These are phyloP conservation scores for Lachancea sp. DNA, from an alignment of 805 yeast species.

Conservation along the genomic window DNA sequence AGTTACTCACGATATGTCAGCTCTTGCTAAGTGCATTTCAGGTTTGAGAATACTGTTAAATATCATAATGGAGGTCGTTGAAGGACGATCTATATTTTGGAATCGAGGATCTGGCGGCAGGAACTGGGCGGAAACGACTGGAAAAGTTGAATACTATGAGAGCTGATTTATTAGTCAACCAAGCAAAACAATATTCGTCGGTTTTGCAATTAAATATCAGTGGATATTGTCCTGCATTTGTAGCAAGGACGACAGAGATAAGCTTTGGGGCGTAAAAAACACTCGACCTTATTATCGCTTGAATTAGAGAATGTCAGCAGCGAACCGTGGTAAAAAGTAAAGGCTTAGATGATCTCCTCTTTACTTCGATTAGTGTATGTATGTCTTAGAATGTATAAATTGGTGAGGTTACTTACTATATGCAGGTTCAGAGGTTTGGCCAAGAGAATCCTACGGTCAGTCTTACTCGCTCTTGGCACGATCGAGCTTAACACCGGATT, in stretches of 20 bases:
- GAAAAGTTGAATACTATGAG: background rate
- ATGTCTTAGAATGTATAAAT: background rate
- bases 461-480: constrained; percentile 6
- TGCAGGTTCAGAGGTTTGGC: background rate
- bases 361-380: too few relatives aligned
- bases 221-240: too few relatives aligned
- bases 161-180: background rate
- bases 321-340: too few relatives aligned
- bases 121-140: background rate
- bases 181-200: too few relatives aligned
- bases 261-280: too few relatives aligned
- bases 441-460: too few relatives aligned
- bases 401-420: background rate
- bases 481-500: background rate
- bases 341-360: too few relatives aligned
- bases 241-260: too few relatives aligned
- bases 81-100: constrained; percentile 15
- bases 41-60: constrained; percentile 75
- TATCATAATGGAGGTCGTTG: constrained; percentile 58
- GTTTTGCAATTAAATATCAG: too few relatives aligned
- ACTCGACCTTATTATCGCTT: too few relatives aligned
- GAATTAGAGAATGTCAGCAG: too few relatives aligned
- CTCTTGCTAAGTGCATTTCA: constrained; percentile 52
- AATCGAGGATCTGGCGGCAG: background rate
- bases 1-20: constrained; percentile 72